phyloP scores from a whole-genome alignment of 306 rosid genomes.

The Vigna angularis region DNA sequence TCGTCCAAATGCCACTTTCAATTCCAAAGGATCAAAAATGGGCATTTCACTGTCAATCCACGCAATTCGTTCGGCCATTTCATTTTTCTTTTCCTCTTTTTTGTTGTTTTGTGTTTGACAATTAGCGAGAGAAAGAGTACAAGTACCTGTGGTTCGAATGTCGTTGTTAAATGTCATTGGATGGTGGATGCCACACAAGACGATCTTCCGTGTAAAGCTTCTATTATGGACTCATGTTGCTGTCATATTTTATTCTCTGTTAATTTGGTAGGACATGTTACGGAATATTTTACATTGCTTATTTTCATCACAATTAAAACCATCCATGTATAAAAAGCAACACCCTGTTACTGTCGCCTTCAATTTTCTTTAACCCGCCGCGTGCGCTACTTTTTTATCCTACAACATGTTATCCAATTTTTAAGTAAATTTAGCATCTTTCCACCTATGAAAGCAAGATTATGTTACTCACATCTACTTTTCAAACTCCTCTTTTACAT shows the following conservation, averaged over 20 bases:
- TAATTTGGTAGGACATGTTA: background rate
- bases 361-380: background rate
- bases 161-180: slow-evolving; percentile 16
- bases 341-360: background rate
- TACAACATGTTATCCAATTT: background rate
- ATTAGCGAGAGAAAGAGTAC: background rate
- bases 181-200: slow-evolving; percentile 37
- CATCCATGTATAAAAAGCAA: background rate
- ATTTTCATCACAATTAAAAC: background rate
- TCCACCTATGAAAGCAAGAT: background rate
- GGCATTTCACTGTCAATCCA: slow-evolving; percentile 40
- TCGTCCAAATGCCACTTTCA: slow-evolving; percentile 12
- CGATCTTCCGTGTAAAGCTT: slow-evolving; percentile 41
- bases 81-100: slow-evolving; percentile 1
- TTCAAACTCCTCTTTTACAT: background rate
- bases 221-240: background rate
- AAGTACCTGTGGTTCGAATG: slow-evolving; percentile 11
- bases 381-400: background rate
- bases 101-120: slow-evolving; percentile 33
- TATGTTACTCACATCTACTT: too few species aligned
- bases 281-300: background rate
- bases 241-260: background rate
- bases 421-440: background rate
- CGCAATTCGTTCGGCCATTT: slow-evolving; percentile 3
- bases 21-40: background rate